Conservation (phyloP, 2,329 filamentous ascomycete genomes). For the Ilyonectria sp. region DNA sequence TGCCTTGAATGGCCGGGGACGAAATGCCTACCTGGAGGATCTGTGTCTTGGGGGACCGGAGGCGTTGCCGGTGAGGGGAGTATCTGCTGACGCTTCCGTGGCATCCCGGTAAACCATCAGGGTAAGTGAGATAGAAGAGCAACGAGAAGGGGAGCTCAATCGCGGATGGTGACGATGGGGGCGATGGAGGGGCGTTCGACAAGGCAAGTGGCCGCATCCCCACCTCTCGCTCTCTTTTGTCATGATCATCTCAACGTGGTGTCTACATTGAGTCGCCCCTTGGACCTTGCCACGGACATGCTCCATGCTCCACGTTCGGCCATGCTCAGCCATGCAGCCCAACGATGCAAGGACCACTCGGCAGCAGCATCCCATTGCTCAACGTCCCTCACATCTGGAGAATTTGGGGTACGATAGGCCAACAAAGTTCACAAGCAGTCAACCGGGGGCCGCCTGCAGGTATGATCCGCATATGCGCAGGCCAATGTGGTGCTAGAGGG, state of each 20-base stretch:
- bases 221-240: slow-evolving; percentile 26
- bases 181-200: slow-evolving; percentile 30
- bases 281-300: slow-evolving; percentile 22
- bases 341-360: slow-evolving; percentile 37
- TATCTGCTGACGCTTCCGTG: slow-evolving; percentile 33
- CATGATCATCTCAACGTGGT: slow-evolving; percentile 13
- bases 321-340: slow-evolving; percentile 29
- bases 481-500: slow-evolving; percentile 40
- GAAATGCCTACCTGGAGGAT: slow-evolving; percentile 8
- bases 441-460: slow-evolving; percentile 49
- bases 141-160: slow-evolving; percentile 1
- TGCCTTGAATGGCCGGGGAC: slow-evolving; percentile 27
- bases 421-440: slow-evolving; percentile 27
- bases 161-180: slow-evolving; percentile 11
- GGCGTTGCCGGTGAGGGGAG: slow-evolving; percentile 19
- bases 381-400: slow-evolving; percentile 34
- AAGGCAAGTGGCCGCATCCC: slow-evolving; percentile 37
- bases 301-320: slow-evolving; percentile 10
- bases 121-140: slow-evolving; percentile 13
- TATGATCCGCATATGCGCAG: slow-evolving; percentile 57
- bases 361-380: slow-evolving; percentile 34
- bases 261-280: slow-evolving; percentile 25
- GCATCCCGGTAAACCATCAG: slow-evolving; percentile 17
- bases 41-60: slow-evolving; percentile 18
- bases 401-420: slow-evolving; percentile 34